A percentile compares a stretch with the other conserved stretches of the same genome.
phyloP scores from a whole-genome alignment of 768 basidiomycete genomes.

The Kockovaella imperatae region DNA sequence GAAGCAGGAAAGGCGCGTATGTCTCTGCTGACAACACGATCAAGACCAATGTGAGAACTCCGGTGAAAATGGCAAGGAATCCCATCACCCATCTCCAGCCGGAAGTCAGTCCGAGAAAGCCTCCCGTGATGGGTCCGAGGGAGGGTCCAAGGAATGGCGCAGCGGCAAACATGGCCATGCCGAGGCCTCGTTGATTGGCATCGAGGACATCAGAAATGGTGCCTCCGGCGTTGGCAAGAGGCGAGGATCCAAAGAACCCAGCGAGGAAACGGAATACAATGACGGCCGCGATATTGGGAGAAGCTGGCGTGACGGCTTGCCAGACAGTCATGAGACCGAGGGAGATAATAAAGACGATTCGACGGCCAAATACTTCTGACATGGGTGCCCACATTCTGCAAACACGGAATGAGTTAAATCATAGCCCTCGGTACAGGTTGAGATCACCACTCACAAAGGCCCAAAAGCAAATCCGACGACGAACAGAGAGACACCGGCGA shows the following conservation, averaged over 20 bases:
- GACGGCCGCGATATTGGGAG: slow-evolving; percentile 43
- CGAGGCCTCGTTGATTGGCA: slow-evolving; percentile 40
- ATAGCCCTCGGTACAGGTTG: no score
- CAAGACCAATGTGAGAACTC: slow-evolving; percentile 28
- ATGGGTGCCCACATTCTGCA: slow-evolving; percentile 45
- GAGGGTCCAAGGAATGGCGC: slow-evolving; percentile 41
- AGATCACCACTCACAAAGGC: slow-evolving; percentile 20
- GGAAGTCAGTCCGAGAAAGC: slow-evolving; percentile 44
- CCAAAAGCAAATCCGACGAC: slow-evolving; percentile 48
- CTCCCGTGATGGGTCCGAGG: slow-evolving; percentile 45
- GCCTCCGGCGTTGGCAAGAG: slow-evolving; percentile 47
- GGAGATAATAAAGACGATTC: slow-evolving; percentile 45
- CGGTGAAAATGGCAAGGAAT: slow-evolving; percentile 46
- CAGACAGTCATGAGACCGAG: slow-evolving; percentile 44
- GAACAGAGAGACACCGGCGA: slow-evolving; percentile 32
- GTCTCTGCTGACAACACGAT: slow-evolving; percentile 40
- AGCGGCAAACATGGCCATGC: slow-evolving; percentile 42
- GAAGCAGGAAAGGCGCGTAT: slow-evolving; percentile 42
- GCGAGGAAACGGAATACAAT: slow-evolving; percentile 46
- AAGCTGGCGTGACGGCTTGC: slow-evolving; percentile 41
- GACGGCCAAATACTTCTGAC: slow-evolving; percentile 45
- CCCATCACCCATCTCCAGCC: slow-evolving; percentile 44
- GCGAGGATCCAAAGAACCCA: slow-evolving; percentile 44
- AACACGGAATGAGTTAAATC: slow-evolving; percentile 44
- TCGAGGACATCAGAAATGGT: slow-evolving; percentile 41